These are phyloP conservation scores for Candida ascalaphidarum DNA, from an alignment of 805 yeast genomes.

Conservation along the genomic window DNA sequence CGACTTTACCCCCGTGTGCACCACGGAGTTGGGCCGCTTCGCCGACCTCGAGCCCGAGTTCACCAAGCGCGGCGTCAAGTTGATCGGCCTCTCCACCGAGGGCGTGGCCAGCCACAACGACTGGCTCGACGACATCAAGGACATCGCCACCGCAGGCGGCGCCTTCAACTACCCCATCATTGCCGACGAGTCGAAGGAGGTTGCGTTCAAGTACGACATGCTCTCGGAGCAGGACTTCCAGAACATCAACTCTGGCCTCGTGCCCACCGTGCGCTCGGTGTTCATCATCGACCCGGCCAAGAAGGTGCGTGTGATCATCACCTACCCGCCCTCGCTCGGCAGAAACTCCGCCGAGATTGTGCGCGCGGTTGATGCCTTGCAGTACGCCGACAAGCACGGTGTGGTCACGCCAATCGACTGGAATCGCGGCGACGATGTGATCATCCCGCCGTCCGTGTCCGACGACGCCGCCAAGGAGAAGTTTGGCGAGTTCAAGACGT, in stretches of 20 bases:
- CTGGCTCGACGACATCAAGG: conserved; percentile 70
- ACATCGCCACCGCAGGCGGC: conserved; percentile 45
- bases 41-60: conserved; percentile 66
- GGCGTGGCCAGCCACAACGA: conserved; percentile 50
- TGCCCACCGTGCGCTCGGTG: conserved; percentile 63
- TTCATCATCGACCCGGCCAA: conserved; percentile 63
- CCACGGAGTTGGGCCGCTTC: conserved; percentile 72
- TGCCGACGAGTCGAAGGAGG: conserved; percentile 55
- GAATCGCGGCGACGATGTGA: conserved; percentile 68
- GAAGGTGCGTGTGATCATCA: conserved; percentile 51
- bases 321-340: conserved; percentile 71
- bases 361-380: conserved; percentile 63
- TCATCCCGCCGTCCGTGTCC: conserved; percentile 58
- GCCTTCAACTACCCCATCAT: conserved; percentile 56
- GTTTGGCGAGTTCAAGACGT: conserved; percentile 53
- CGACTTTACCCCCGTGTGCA: conserved; percentile 74
- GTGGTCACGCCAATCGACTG: conserved; percentile 67
- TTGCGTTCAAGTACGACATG: conserved; percentile 61
- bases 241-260: conserved; percentile 57
- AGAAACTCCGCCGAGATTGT: conserved; percentile 70
- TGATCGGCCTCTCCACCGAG: conserved; percentile 64
- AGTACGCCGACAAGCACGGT: conserved; percentile 52
- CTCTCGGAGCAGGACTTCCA: conserved; percentile 62
- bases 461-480: conserved; percentile 51
- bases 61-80: conserved; percentile 52